Evolutionary conservation across 768 basidiomycete species (phyloP).

Genomic region (Pisolithus marmoratus): DNA sequence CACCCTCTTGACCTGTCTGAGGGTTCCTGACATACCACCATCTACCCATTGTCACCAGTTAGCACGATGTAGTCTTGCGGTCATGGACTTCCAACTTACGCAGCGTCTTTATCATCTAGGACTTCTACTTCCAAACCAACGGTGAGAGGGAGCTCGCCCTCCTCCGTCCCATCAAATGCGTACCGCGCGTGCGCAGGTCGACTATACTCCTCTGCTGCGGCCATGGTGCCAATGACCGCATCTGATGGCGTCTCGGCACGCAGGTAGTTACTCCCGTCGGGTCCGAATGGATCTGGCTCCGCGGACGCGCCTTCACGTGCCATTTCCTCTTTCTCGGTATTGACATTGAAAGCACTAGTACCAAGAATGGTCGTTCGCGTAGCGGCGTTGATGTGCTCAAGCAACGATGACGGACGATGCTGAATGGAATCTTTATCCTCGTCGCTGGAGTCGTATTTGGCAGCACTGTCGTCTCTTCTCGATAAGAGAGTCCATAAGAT

Average conservation of each 20-base stretch:
- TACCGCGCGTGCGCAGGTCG: slow-evolving; percentile 77
- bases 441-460: slow-evolving; percentile 57
- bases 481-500: slow-evolving; percentile 88
- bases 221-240: slow-evolving; percentile 53
- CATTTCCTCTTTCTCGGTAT: slow-evolving; percentile 50
- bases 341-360: slow-evolving; percentile 34
- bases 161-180: slow-evolving; percentile 73
- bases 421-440: slow-evolving; percentile 73
- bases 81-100: slow-evolving; percentile 42
- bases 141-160: slow-evolving; percentile 69
- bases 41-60: slow-evolving; percentile 32
- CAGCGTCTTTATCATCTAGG: slow-evolving; percentile 73
- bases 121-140: slow-evolving; percentile 71
- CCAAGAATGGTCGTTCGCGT: slow-evolving; percentile 80
- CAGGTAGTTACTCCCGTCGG: slow-evolving; percentile 71
- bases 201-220: slow-evolving; percentile 56
- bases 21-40: slow-evolving; percentile 94
- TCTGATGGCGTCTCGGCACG: slow-evolving; percentile 81
- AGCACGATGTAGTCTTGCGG: background rate
- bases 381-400: slow-evolving; percentile 88
- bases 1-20: slow-evolving; percentile 76
- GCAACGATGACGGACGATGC: slow-evolving; percentile 80
- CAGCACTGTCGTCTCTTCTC: slow-evolving; percentile 66
- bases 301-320: slow-evolving; percentile 29
- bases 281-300: slow-evolving; percentile 55